These are phyloP conservation scores for Ceratocystiopsis sp. DNA, from an alignment of 2,329 filamentous ascomycete species.

Conservation along the genomic window DNA sequence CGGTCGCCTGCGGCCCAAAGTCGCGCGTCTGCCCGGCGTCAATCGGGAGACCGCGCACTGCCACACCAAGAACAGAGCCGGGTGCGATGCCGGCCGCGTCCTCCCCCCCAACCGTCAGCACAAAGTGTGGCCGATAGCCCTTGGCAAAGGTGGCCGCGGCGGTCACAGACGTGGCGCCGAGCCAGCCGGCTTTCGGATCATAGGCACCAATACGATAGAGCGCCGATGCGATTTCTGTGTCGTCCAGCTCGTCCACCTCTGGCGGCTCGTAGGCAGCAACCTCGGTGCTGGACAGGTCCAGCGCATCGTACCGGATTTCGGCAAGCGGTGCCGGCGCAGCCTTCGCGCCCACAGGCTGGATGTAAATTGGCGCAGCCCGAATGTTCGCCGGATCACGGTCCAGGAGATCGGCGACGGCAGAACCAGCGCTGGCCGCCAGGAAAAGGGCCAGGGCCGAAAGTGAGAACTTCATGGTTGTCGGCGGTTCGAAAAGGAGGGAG, in stretches of 20 bases:
- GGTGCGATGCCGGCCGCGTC: background rate
- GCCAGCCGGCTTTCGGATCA: slow-evolving; percentile 32
- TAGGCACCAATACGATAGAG: slow-evolving; percentile 43
- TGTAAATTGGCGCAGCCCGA: slow-evolving; percentile 33
- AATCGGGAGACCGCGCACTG: slow-evolving; percentile 37
- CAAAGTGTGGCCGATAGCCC: slow-evolving; percentile 40
- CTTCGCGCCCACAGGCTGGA: slow-evolving; percentile 28
- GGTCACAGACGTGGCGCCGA: slow-evolving; percentile 36
- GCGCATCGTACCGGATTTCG: slow-evolving; percentile 36
- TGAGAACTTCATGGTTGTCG: background rate
- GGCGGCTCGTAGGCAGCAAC: slow-evolving; percentile 40
- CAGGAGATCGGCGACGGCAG: background rate
- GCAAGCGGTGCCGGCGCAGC: slow-evolving; percentile 27
- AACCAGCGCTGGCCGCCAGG: background rate
- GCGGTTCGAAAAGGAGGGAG: no score
- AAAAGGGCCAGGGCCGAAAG: background rate
- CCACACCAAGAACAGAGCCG: slow-evolving; percentile 27
- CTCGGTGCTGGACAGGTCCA: slow-evolving; percentile 22
- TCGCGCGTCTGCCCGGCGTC: slow-evolving; percentile 49
- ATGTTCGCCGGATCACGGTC: slow-evolving; percentile 12
- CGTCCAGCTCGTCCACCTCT: slow-evolving; percentile 14
- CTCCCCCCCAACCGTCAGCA: slow-evolving; percentile 26
- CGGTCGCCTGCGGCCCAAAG: slow-evolving; percentile 42
- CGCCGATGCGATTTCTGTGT: slow-evolving; percentile 18
- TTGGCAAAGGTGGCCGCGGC: slow-evolving; percentile 41